Conservation (phyloP, 2,329 filamentous ascomycete species). For the Lasiodiplodia citricola region DNA sequence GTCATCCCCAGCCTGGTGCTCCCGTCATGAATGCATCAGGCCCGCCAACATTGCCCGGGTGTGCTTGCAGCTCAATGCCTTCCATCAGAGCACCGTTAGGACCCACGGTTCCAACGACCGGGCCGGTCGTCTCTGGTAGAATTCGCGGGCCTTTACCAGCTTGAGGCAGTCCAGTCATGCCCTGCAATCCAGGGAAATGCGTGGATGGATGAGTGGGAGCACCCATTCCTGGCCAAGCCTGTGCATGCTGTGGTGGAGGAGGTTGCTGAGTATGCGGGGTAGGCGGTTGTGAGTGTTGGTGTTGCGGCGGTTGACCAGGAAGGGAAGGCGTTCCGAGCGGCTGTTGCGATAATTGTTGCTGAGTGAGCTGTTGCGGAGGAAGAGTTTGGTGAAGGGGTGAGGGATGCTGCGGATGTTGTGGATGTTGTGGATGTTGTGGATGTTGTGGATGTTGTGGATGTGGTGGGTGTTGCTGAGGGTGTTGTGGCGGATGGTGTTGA, state of each 20-base stretch:
- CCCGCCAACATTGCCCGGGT: not conserved
- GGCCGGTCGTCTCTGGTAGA: slow-evolving; percentile 5
- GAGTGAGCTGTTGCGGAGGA: slow-evolving; percentile 17
- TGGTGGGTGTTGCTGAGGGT: slow-evolving; percentile 14
- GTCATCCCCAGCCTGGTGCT: slow-evolving; percentile 17
- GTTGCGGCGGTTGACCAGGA: slow-evolving; percentile 13
- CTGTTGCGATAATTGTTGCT: slow-evolving; percentile 23
- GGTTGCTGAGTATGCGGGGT: slow-evolving; percentile 14
- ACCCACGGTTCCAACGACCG: slow-evolving; percentile 15
- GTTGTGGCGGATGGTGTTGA: slow-evolving; percentile 14
- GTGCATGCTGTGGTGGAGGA: slow-evolving; percentile 9
- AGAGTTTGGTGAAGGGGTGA: slow-evolving; percentile 20
- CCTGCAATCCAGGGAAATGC: slow-evolving; percentile 16
- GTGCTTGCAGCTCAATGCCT: slow-evolving; percentile 21
- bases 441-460: slow-evolving; percentile 1
- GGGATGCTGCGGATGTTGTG: slow-evolving; percentile 11
- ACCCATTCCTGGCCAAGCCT: slow-evolving; percentile 17
- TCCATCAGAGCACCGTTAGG: slow-evolving; percentile 17
- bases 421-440: not conserved
- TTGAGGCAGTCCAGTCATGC: slow-evolving; percentile 10
- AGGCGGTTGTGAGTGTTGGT: slow-evolving; percentile 20
- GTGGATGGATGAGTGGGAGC: slow-evolving; percentile 15
- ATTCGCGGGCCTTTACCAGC: slow-evolving; percentile 18
- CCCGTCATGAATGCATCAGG: slow-evolving; percentile 22
- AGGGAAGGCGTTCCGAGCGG: slow-evolving; percentile 17